Percentiles rank a stretch among this genome's conserved stretches.
Evolutionary conservation across 208 protist species (phyloP).

Genomic region (Strigomonas culicis): DNA sequence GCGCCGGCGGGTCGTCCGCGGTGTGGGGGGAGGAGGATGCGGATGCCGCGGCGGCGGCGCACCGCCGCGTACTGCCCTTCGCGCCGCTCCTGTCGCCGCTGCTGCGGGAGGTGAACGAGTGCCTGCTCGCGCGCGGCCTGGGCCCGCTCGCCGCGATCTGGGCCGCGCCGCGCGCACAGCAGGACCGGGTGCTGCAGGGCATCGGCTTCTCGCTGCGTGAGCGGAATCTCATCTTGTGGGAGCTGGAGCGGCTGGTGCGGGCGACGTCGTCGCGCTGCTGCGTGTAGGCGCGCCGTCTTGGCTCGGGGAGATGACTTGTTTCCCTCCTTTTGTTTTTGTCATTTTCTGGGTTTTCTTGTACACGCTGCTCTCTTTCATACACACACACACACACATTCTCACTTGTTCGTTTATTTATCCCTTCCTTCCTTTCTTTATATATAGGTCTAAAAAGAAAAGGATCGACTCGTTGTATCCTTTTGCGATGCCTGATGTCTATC

Average conservation of each 20-base stretch:
- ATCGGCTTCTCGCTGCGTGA: slow-evolving; percentile 26
- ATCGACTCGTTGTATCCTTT: background rate
- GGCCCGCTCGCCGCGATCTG: slow-evolving; percentile 22
- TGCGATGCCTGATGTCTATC: slow-evolving; percentile 7
- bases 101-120: slow-evolving; percentile 27
- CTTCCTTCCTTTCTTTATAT: background rate
- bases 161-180: slow-evolving; percentile 21
- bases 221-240: slow-evolving; percentile 29
- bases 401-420: background rate
- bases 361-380: slow-evolving; percentile 1
- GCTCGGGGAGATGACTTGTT: slow-evolving; percentile 1
- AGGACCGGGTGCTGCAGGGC: slow-evolving; percentile 11
- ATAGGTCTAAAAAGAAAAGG: background rate
- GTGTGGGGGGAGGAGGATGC: too few species aligned
- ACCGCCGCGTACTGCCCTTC: slow-evolving; percentile 10
- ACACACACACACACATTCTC: background rate
- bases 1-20: too few species aligned
- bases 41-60: background rate
- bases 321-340: slow-evolving; percentile 1
- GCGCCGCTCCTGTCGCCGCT: slow-evolving; percentile 31
- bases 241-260: slow-evolving; percentile 26
- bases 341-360: slow-evolving; percentile 10
- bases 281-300: slow-evolving; percentile 11
- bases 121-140: slow-evolving; percentile 19
- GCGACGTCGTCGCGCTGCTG: slow-evolving; percentile 23